Evolutionary conservation across 306 rosid genomes (phyloP).

Genomic region (Luffa aegyptiaca): DNA sequence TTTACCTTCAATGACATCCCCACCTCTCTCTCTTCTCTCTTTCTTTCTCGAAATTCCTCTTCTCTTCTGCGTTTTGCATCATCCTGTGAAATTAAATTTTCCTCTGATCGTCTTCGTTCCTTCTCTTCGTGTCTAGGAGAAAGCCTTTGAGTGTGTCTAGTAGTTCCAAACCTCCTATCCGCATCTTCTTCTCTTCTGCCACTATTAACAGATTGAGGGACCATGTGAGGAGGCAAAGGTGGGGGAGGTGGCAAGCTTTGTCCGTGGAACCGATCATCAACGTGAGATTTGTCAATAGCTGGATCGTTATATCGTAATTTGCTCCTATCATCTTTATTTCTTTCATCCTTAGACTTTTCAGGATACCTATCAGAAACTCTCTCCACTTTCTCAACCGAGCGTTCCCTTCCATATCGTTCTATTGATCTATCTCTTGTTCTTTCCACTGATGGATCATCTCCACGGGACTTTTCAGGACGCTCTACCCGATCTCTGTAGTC

Average conservation of each 20-base stretch:
- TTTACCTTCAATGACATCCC: constrained; percentile 56
- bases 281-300: constrained; percentile 58
- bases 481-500: constrained; percentile 78
- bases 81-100: constrained; percentile 65
- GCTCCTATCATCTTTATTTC: constrained; percentile 64
- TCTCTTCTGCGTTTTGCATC: constrained; percentile 87
- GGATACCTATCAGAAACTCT: constrained; percentile 61
- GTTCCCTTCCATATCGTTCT: constrained; percentile 89
- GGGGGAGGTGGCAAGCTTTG: constrained; percentile 99
- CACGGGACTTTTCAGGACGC: constrained; percentile 75
- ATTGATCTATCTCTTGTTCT: constrained; percentile 76
- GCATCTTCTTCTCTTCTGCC: constrained; percentile 91
- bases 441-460: constrained; percentile 61
- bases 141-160: constrained; percentile 80
- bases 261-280: constrained; percentile 81
- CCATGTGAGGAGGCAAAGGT: constrained; percentile 86
- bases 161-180: constrained; percentile 79
- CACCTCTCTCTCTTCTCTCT: constrained; percentile 75
- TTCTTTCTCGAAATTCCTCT: constrained; percentile 89
- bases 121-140: constrained; percentile 98
- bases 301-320: constrained; percentile 66
- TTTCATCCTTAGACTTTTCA: constrained; percentile 78
- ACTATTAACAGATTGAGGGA: constrained; percentile 81
- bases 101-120: constrained; percentile 90
- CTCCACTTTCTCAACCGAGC: constrained; percentile 78